These are phyloP conservation scores for Rutstroemia sp. DNA, from an alignment of 2,329 filamentous ascomycete species.

Conservation along the genomic window DNA sequence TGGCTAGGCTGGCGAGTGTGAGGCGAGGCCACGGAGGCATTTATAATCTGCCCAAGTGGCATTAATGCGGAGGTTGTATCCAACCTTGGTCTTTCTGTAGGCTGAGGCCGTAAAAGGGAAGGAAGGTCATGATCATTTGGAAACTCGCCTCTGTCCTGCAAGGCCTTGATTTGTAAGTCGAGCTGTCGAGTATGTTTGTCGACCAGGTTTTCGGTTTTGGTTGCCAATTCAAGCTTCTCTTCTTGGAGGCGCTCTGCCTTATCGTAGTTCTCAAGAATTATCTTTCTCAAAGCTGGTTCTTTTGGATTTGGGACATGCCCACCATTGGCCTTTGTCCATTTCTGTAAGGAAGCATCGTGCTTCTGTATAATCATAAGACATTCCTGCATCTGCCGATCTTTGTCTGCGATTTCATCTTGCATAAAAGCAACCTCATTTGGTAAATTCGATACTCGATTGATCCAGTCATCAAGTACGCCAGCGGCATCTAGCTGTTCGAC, in stretches of 20 bases:
- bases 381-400: slow-evolving; percentile 65
- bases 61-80: slow-evolving; percentile 15
- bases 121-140: slow-evolving; percentile 48
- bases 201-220: slow-evolving; percentile 53
- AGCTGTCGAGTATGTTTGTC: slow-evolving; percentile 57
- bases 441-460: slow-evolving; percentile 67
- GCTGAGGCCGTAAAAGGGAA: slow-evolving; percentile 53
- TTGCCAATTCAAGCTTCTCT: slow-evolving; percentile 65
- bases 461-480: slow-evolving; percentile 71
- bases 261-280: slow-evolving; percentile 60
- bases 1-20: slow-evolving; percentile 26
- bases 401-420: slow-evolving; percentile 75
- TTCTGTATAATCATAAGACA: slow-evolving; percentile 62
- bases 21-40: slow-evolving; percentile 15
- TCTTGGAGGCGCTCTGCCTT: slow-evolving; percentile 63
- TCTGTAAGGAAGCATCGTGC: slow-evolving; percentile 69
- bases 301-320: slow-evolving; percentile 68
- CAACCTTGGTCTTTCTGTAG: slow-evolving; percentile 35
- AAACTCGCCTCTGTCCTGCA: slow-evolving; percentile 51
- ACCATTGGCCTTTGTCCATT: slow-evolving; percentile 71
- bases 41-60: slow-evolving; percentile 21
- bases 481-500: slow-evolving; percentile 55
- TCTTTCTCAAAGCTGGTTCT: slow-evolving; percentile 59
- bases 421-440: slow-evolving; percentile 78
- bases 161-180: slow-evolving; percentile 54